Evolutionary conservation across 2,329 filamentous ascomycete species (phyloP), one percentile per base, ranked within the genome.

Genomic region (Chaetomium sp.): DNA sequence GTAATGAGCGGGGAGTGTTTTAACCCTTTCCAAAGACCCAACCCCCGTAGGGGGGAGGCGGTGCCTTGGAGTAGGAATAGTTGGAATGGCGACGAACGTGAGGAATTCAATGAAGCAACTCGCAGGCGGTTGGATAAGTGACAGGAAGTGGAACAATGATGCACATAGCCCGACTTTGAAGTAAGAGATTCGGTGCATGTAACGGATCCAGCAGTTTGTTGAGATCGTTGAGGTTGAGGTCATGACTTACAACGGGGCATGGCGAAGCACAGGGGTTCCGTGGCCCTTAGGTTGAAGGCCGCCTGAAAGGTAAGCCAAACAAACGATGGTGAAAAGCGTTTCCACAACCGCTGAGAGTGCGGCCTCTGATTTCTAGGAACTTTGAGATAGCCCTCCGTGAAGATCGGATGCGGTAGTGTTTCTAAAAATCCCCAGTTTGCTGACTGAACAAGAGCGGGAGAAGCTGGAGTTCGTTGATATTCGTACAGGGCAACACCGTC

Each of bases 221-320:
- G 23, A 25, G 50, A 35, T 35, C 35, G 64, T 21, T 33, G 42
- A 35, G 38, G 29, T 50, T 29, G 51, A 38, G 12, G 33, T 42
- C 38, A 13, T 25, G 51, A 70, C 69, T 71, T 68, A 71, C 69
- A 67, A 23, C 55, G 62, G 33, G 57, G 61, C 57, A 69, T 66
- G 45, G 6, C 25, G 23, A 47, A 33, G 59, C 9, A 38, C 60
- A 29, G 25, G 27, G n/a, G 60, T 29, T 29, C 7, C 9, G 10
- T 35, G 19, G 7, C 2, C 29, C 21, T 9, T 12, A 1, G 12
- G 23, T n/a, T n/a, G 3, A 21, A 45, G 19, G 21, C 8, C 2
- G 12, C 42, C 12, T 31, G 19, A 9, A 29, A 33, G 3, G 29
- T 6, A 8, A 21, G 13, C 57, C 13, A 55, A 21, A 19, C 35